A percentile compares a stretch with the other conserved stretches of the same genome.
Evolutionary conservation across 306 rosid species (phyloP).

Genomic region (Ceratonia siliqua): DNA sequence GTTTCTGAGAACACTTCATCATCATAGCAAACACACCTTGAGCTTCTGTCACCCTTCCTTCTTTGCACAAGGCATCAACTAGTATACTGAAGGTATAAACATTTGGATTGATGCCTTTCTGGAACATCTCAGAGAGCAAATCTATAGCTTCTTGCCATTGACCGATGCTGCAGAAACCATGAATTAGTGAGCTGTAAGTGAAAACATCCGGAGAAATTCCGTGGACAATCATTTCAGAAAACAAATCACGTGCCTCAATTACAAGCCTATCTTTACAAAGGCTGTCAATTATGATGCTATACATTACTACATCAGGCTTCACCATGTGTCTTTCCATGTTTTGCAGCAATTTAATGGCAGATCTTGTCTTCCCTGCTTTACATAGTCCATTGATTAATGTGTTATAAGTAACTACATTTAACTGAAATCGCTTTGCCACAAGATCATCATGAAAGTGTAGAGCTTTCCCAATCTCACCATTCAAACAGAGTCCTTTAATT

Average conservation of each 20-base stretch:
- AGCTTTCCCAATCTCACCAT: background rate
- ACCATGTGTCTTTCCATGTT: background rate
- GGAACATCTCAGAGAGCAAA: conserved; percentile 16
- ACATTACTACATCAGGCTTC: background rate
- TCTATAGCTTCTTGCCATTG: conserved; percentile 25
- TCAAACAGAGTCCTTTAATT: background rate
- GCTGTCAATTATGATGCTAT: background rate
- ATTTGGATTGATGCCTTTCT: background rate
- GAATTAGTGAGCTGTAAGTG: conserved; percentile 12
- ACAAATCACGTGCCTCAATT: conserved; percentile 3
- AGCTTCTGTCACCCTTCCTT: background rate
- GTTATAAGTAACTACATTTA: background rate
- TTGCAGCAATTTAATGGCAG: background rate
- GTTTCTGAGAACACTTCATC: background rate
- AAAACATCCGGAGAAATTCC: conserved; percentile 7
- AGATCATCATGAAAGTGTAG: background rate
- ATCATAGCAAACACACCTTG: background rate
- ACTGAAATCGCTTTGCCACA: background rate
- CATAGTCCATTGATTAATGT: background rate
- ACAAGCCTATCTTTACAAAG: background rate
- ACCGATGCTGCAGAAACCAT: conserved; percentile 13
- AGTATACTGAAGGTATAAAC: background rate
- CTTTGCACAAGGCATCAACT: conserved; percentile 10
- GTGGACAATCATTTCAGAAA: conserved; percentile 1
- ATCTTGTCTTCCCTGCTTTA: background rate